Conservation (phyloP, 1,139 yeast species). For the Maudiozyma humilis region DNA sequence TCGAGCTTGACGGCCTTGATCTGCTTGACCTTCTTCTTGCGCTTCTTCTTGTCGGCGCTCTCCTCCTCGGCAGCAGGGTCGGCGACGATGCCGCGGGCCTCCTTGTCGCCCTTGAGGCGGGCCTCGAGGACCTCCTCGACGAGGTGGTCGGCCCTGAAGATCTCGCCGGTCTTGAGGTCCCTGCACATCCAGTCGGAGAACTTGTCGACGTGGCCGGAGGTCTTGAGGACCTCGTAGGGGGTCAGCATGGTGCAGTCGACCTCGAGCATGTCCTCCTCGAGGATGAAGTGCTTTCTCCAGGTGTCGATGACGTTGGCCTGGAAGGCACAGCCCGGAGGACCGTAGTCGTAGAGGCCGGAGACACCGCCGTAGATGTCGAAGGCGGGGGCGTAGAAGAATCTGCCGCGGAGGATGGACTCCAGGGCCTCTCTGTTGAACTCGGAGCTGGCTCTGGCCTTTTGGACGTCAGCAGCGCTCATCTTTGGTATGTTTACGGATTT, state of each 20-base stretch:
- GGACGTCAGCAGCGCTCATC: slow-evolving; percentile 30
- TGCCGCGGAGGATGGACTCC: slow-evolving; percentile 85
- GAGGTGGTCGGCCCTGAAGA: slow-evolving; percentile 95
- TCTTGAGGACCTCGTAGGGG: slow-evolving; percentile 93
- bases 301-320: slow-evolving; percentile 90
- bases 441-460: slow-evolving; percentile 36
- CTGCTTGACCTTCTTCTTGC: slow-evolving; percentile 95
- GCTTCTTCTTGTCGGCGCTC: slow-evolving; percentile 65
- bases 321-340: slow-evolving; percentile 98
- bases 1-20: slow-evolving; percentile 82
- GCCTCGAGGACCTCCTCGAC: slow-evolving; percentile 96
- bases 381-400: slow-evolving; percentile 96
- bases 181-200: slow-evolving; percentile 99
- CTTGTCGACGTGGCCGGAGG: slow-evolving; percentile 98
- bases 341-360: slow-evolving; percentile 94
- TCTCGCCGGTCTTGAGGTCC: slow-evolving; percentile 92
- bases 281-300: slow-evolving; percentile 96
- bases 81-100: slow-evolving; percentile 32
- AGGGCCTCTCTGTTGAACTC: slow-evolving; percentile 75
- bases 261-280: slow-evolving; percentile 98
- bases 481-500: slow-evolving; percentile 24
- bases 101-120: slow-evolving; percentile 87
- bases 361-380: slow-evolving; percentile 98
- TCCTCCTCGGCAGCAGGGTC: slow-evolving; percentile 51
- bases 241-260: slow-evolving; percentile 97